A percentile compares a stretch with the other conserved stretches of the same genome.
phyloP scores from a whole-genome alignment of 495 filamentous ascomycete species.

The Apiosordaria backusii region DNA sequence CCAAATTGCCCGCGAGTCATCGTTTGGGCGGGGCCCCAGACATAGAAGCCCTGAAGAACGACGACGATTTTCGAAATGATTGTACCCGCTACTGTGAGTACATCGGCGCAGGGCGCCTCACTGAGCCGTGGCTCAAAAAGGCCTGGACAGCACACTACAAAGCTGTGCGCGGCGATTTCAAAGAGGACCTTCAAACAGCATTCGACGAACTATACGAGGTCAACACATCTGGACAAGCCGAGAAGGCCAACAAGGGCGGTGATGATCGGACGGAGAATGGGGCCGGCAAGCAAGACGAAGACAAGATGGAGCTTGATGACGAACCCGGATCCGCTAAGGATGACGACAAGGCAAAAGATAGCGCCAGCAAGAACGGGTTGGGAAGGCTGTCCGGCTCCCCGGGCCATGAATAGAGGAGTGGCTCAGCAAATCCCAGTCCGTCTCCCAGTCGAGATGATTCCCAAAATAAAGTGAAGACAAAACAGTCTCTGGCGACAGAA shows the following conservation, averaged over 20 bases:
- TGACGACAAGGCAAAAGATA: neutral
- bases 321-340: neutral
- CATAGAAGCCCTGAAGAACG: conserved; percentile 35
- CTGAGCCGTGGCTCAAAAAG: conserved; percentile 61
- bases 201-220: conserved; percentile 64
- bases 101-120: conserved; percentile 58
- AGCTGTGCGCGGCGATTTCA: conserved; percentile 64
- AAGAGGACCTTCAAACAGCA: conserved; percentile 33
- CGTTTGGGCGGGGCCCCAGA: conserved; percentile 39
- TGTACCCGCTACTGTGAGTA: conserved; percentile 47
- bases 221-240: conserved; percentile 65
- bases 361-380: too few relatives aligned
- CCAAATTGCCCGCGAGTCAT: conserved; percentile 52
- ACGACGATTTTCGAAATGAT: conserved; percentile 46
- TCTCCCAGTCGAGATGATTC: too few relatives aligned
- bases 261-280: neutral
- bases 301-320: neutral
- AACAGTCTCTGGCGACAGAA: too few relatives aligned
- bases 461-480: too few relatives aligned
- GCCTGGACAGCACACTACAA: conserved; percentile 60
- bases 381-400: too few relatives aligned
- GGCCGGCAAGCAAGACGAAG: neutral
- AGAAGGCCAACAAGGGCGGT: conserved; percentile 1
- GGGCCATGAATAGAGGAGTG: too few relatives aligned
- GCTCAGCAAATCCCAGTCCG: too few relatives aligned